Percentiles rank a stretch among this genome's conserved stretches.
phyloP scores from a whole-genome alignment of 2,329 filamentous ascomycete genomes.

The Graphilbum ipis-grandicollis region DNA sequence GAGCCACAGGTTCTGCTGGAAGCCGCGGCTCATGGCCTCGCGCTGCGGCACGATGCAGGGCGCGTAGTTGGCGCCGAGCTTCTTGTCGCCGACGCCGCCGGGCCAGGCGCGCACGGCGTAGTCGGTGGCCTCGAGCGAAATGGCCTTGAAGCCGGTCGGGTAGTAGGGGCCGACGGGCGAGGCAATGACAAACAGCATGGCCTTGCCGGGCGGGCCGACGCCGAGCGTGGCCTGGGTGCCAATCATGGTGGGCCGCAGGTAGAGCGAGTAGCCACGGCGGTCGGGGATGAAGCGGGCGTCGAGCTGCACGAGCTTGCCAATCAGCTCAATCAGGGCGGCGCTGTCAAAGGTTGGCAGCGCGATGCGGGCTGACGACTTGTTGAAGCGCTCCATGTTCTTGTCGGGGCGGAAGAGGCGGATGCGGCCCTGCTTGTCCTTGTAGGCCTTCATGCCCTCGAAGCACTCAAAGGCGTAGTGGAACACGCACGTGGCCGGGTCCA shows the following conservation, averaged over 20 bases:
- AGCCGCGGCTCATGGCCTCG: constrained; percentile 76
- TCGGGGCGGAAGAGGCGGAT: constrained; percentile 85
- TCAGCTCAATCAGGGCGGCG: constrained; percentile 59
- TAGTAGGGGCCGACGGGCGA: constrained; percentile 96
- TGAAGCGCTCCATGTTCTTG: constrained; percentile 90
- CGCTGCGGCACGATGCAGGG: constrained; percentile 95
- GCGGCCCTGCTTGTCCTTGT: constrained; percentile 66
- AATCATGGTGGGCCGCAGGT: constrained; percentile 92
- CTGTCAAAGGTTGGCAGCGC: constrained; percentile 75
- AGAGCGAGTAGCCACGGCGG: constrained; percentile 79
- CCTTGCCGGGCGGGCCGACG: constrained; percentile 79
- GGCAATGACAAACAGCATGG: constrained; percentile 86
- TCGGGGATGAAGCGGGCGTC: constrained; percentile 83
- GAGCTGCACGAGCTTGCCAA: constrained; percentile 60
- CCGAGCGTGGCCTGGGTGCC: constrained; percentile 90
- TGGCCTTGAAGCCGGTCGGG: constrained; percentile 93
- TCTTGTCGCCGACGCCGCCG: constrained; percentile 93
- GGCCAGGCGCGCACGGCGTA: constrained; percentile 97
- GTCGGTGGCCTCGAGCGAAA: constrained; percentile 87
- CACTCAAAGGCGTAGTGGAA: constrained; percentile 98
- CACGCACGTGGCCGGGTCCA: constrained; percentile 91
- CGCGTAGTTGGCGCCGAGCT: constrained; percentile 98
- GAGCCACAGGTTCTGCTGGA: constrained; percentile 97
- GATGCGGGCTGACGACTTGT: constrained; percentile 81
- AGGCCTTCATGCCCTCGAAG: constrained; percentile 99